Evolutionary conservation across 2,329 filamentous ascomycete species (phyloP).

Genomic region (Ophiocordyceps australis): DNA sequence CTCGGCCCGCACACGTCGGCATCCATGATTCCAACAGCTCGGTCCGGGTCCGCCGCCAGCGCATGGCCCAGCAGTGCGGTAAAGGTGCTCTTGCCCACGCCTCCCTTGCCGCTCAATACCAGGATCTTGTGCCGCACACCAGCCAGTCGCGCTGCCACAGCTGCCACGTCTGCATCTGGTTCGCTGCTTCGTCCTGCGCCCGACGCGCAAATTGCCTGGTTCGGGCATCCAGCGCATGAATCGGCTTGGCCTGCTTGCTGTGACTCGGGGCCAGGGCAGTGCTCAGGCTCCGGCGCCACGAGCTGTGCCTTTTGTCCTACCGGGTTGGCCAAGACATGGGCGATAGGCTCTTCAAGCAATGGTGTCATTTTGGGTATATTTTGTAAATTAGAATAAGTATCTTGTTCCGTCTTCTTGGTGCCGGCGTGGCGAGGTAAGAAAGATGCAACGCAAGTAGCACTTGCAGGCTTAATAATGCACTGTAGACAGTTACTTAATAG

Average conservation of each 20-base stretch:
- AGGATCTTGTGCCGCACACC: slow-evolving; percentile 83
- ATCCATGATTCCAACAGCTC: slow-evolving; percentile 86
- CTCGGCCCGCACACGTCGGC: slow-evolving; percentile 93
- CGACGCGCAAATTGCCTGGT: slow-evolving; percentile 87
- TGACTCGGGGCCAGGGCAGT: slow-evolving; percentile 84
- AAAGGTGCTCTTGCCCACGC: slow-evolving; percentile 92
- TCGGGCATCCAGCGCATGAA: slow-evolving; percentile 87
- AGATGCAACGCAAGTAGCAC: too few species aligned
- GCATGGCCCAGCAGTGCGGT: slow-evolving; percentile 76
- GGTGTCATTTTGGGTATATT: slow-evolving; percentile 47
- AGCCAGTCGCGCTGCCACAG: slow-evolving; percentile 69
- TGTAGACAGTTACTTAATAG: too few species aligned
- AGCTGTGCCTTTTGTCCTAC: slow-evolving; percentile 66
- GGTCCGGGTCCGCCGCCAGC: slow-evolving; percentile 65
- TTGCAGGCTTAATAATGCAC: too few species aligned
- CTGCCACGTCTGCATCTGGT: slow-evolving; percentile 84
- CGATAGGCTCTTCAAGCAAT: slow-evolving; percentile 53
- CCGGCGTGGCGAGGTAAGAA: neutral
- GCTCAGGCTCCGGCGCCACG: slow-evolving; percentile 88
- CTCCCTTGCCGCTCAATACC: slow-evolving; percentile 85
- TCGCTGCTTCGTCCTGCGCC: too few species aligned
- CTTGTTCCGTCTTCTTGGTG: neutral
- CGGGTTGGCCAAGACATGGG: slow-evolving; percentile 57
- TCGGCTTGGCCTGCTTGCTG: slow-evolving; percentile 52
- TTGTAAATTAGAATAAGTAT: neutral